Evolutionary conservation across 805 yeast genomes (phyloP).

Genomic region (Maudiozyma pseudohumilis): DNA sequence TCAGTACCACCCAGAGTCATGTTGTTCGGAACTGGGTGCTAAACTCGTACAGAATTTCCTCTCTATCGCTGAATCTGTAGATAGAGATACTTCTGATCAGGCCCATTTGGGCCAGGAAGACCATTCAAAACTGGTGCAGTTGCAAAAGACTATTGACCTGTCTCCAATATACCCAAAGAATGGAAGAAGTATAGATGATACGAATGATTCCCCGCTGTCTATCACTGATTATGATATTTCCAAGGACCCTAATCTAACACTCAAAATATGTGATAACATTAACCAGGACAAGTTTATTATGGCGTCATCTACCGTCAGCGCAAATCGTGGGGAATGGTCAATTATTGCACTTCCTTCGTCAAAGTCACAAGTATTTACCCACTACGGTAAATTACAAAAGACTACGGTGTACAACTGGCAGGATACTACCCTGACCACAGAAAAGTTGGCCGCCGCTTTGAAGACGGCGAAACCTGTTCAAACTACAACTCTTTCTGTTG

Average conservation of each 20-base stretch:
- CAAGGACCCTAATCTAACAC: conserved; percentile 23
- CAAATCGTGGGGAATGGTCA: conserved; percentile 62
- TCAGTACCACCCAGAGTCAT: conserved; percentile 95
- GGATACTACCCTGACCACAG: conserved; percentile 11
- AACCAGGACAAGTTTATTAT: conserved; percentile 38
- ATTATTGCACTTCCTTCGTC: conserved; percentile 63
- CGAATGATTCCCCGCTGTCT: background rate
- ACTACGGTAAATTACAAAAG: conserved; percentile 41
- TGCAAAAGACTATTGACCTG: conserved; percentile 19
- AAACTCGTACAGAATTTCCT: conserved; percentile 50
- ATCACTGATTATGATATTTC: conserved; percentile 6
- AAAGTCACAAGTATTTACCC: conserved; percentile 41
- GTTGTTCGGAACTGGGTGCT: conserved; percentile 66
- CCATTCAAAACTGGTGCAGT: conserved; percentile 1
- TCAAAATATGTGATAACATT: conserved; percentile 45
- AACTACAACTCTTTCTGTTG: conserved; percentile 6
- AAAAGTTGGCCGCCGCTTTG: conserved; percentile 1
- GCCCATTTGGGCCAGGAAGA: background rate
- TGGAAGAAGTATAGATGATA: conserved; percentile 8
- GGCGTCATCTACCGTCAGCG: conserved; percentile 52
- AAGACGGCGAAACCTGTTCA: background rate
- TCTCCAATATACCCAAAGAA: too few species aligned
- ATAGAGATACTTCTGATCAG: background rate
- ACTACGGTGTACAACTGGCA: conserved; percentile 26
- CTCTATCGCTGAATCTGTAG: conserved; percentile 11